phyloP scores from a whole-genome alignment of 345 rosid genomes.

The Ceriops tagal region DNA sequence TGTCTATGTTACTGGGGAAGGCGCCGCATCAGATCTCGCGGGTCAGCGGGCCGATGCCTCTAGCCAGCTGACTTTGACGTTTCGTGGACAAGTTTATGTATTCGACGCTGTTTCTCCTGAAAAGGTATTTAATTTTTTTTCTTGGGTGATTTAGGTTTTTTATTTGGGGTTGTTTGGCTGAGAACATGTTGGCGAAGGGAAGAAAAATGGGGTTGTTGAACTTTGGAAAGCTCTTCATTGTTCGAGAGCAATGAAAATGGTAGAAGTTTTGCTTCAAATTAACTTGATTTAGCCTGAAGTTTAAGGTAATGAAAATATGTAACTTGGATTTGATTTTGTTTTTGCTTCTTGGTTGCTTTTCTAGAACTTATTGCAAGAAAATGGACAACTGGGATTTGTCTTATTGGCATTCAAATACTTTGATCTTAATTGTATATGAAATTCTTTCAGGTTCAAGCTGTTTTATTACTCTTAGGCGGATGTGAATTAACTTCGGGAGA shows the following conservation, averaged over 20 bases:
- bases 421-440: not conserved
- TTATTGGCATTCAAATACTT: not conserved
- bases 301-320: not conserved
- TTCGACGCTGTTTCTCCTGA: constrained; percentile 78
- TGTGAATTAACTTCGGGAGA: constrained; percentile 65
- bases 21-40: constrained; percentile 32
- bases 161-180: not conserved
- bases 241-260: no score
- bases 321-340: not conserved
- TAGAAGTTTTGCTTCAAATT: not conserved
- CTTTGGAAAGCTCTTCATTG: no score
- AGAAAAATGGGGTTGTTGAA: no score
- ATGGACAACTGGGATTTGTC: not conserved
- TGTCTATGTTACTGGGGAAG: constrained; percentile 36
- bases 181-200: not conserved
- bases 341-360: not conserved
- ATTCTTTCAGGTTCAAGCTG: constrained; percentile 64
- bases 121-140: constrained; percentile 43
- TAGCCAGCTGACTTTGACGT: constrained; percentile 72
- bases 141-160: constrained; percentile 1
- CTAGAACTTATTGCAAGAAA: not conserved
- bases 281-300: not conserved
- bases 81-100: constrained; percentile 87
- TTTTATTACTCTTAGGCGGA: constrained; percentile 67
- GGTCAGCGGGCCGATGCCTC: constrained; percentile 35